Evolutionary conservation across 768 basidiomycete genomes (phyloP), one percentile per base, ranked within the genome.

Genomic region (Phanerochaete carnosa): DNA sequence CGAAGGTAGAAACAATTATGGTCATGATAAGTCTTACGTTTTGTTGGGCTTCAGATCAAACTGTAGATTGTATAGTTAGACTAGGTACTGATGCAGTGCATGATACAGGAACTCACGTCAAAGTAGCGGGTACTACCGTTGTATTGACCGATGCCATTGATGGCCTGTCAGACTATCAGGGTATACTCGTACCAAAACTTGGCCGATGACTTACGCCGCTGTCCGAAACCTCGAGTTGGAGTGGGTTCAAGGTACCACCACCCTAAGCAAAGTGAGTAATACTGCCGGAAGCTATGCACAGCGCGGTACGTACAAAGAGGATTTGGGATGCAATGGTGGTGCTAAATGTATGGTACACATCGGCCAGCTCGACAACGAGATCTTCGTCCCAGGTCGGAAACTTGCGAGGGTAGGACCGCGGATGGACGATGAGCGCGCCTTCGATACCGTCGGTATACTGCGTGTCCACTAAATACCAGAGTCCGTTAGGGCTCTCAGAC

Each of bases 371-470:
- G 19, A 80, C 68, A 2, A 79, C 69, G 25, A 68, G 70, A 3
- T 81, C 80, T 8, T 66, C 67, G 55, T 80, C 79, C 64, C 79
- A 80, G 8, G 69, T 30, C 11, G 74, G 72, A n/a, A 73, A 68
- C 15, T 68, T 65, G 29, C 70, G 62, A 47, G 71, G 70, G 22
- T 71, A n/a, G n/a, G n/a, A n/a, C n/a, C n/a, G n/a, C n/a, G 76
- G 73, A 64, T 83, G 79, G 1, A 83, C 75, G 29, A 83, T 66
- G 35, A 84, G 62, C 23, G 80, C 77, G 0, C 82, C 83, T 23
- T 75, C 75, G 55, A 83, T 71, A 16, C 82, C 82, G 55, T 83
- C 83, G 13, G 80, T 81, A 63, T 80, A 79, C 53, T 73, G 70
- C 33, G 67, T 73, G 22, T 62, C 60, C 59, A 23, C 70, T 70